Evolutionary conservation across 2,329 filamentous ascomycete species (phyloP).

Genomic region (Pezicula radicicola): DNA sequence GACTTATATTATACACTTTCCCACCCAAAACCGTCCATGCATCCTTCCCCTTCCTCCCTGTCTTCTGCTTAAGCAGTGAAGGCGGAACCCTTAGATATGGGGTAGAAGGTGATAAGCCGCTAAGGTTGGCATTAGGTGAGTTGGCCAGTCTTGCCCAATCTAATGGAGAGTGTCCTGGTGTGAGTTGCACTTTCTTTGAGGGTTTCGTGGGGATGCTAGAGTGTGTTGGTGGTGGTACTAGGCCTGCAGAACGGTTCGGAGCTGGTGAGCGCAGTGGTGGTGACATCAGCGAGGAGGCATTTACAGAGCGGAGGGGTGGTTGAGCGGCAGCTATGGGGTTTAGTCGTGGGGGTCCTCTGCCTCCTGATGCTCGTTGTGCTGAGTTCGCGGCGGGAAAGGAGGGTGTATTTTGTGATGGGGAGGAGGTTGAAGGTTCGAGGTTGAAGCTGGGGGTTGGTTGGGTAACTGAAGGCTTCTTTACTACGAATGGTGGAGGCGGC

Average conservation of each 20-base stretch:
- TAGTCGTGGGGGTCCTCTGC: conserved; percentile 13
- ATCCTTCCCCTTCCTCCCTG: conserved; percentile 78
- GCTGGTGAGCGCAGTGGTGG: conserved; percentile 31
- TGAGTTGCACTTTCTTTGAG: conserved; percentile 71
- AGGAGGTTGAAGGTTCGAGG: conserved; percentile 20
- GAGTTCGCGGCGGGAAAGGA: conserved; percentile 51
- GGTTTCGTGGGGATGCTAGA: conserved; percentile 50
- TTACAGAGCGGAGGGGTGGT: conserved; percentile 11
- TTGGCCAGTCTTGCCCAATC: conserved; percentile 86
- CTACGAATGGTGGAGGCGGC: conserved; percentile 31
- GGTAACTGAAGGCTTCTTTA: conserved; percentile 18
- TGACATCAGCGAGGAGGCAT: conserved; percentile 12
- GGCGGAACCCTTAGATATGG: conserved; percentile 75
- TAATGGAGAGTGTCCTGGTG: conserved; percentile 89
- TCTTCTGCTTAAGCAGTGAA: conserved; percentile 72
- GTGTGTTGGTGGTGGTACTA: conserved; percentile 55
- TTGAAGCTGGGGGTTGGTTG: conserved; percentile 15
- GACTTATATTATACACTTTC: conserved; percentile 90
- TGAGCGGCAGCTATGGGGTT: conserved; percentile 13
- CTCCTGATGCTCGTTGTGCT: conserved; percentile 42
- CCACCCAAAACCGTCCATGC: conserved; percentile 90
- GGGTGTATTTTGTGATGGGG: conserved; percentile 19
- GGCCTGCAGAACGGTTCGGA: conserved; percentile 38
- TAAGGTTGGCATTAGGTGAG: conserved; percentile 61
- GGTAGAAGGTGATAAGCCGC: conserved; percentile 51